Conservation (phyloP, 2,329 filamentous ascomycete genomes). For the Hortaea werneckii region DNA sequence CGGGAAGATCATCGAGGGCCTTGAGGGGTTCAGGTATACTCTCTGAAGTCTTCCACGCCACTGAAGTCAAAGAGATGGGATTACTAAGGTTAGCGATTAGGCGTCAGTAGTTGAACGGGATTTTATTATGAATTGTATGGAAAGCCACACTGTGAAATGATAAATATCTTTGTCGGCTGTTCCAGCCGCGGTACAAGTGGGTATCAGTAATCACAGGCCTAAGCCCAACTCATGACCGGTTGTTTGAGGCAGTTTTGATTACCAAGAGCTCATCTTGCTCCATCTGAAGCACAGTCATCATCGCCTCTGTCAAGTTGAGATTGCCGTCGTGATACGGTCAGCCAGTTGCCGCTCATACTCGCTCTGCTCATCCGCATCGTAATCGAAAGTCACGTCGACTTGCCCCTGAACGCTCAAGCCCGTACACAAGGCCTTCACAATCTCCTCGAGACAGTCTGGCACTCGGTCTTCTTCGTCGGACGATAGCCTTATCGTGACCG, state of each 20-base stretch:
- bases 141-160: background rate
- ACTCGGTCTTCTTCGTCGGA: background rate
- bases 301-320: background rate
- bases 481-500: background rate
- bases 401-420: background rate
- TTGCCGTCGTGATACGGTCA: background rate
- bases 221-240: background rate
- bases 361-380: background rate
- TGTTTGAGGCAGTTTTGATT: background rate
- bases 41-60: conserved; percentile 9
- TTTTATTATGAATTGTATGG: background rate
- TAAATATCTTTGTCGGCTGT: background rate
- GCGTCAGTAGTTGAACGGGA: background rate
- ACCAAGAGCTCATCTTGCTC: no score
- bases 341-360: background rate
- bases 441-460: background rate
- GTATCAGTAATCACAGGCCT: background rate
- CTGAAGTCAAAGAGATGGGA: no score
- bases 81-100: background rate
- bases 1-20: conserved; percentile 26
- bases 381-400: background rate
- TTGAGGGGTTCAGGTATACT: conserved; percentile 27
- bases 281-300: background rate
- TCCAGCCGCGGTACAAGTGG: background rate
- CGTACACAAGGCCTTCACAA: background rate